These are phyloP conservation scores for Aspergillus leporis DNA, from an alignment of 495 filamentous ascomycete species.

Conservation along the genomic window DNA sequence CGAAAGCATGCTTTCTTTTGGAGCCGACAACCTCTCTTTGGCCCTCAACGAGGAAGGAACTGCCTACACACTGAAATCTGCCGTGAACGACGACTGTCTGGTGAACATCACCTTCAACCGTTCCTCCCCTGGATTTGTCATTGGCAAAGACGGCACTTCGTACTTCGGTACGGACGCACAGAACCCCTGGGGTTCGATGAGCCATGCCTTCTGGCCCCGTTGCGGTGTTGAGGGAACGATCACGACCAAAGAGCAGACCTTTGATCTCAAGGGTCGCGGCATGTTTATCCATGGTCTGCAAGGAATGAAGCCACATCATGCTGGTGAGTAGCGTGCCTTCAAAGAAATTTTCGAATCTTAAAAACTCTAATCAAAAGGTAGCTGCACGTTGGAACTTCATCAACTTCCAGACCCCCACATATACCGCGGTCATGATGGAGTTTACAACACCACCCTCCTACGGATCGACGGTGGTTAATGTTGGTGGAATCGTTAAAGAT, in stretches of 20 bases:
- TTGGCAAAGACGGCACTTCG: constrained; percentile 82
- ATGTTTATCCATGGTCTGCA: constrained; percentile 83
- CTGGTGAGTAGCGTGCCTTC: constrained; percentile 53
- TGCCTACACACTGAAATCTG: constrained; percentile 81
- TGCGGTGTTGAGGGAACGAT: constrained; percentile 79
- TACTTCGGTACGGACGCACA: constrained; percentile 80
- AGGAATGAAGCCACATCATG: constrained; percentile 99
- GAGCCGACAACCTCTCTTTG: constrained; percentile 77
- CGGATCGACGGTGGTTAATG: constrained; percentile 80
- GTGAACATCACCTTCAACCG: constrained; percentile 83
- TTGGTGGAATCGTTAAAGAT: constrained; percentile 79
- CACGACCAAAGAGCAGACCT: constrained; percentile 76
- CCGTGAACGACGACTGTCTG: constrained; percentile 69
- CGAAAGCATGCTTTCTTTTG: constrained; percentile 77
- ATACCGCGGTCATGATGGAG: constrained; percentile 92
- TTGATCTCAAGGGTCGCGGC: constrained; percentile 78
- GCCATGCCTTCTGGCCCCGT: constrained; percentile 90
- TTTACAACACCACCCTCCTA: constrained; percentile 95
- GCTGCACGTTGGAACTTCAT: constrained; percentile 92
- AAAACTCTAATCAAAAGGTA: constrained; percentile 24
- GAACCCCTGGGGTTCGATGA: constrained; percentile 90
- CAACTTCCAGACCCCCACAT: constrained; percentile 84
- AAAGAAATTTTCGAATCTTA: constrained; percentile 9
- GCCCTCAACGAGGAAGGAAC: constrained; percentile 81
- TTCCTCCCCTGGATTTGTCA: constrained; percentile 76